Percentiles rank a stretch among this genome's conserved stretches.
These are phyloP conservation scores for Agapanthus africanus DNA, from an alignment of 106 monocot genomes.

Conservation along the genomic window DNA sequence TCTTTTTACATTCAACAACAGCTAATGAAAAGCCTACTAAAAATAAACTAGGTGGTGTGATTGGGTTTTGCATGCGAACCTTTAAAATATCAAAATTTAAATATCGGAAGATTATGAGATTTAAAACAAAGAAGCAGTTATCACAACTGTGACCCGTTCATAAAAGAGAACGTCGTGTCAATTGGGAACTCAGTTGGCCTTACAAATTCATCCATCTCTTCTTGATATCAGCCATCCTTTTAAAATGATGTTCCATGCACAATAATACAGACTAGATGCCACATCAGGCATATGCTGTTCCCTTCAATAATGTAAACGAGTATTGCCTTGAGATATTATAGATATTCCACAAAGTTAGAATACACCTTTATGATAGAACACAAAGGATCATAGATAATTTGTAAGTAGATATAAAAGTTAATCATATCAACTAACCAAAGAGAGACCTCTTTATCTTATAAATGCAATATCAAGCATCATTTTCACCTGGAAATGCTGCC, in stretches of 20 bases:
- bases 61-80: neutral
- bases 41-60: neutral
- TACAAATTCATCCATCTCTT: neutral
- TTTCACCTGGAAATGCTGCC: constrained; percentile 74
- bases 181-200: neutral
- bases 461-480: neutral
- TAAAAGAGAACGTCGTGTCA: neutral
- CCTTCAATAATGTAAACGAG: neutral
- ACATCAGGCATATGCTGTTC: neutral
- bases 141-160: no score
- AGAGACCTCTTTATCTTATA: neutral
- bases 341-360: neutral
- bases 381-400: neutral
- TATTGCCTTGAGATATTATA: neutral
- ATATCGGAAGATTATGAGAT: neutral
- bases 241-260: neutral
- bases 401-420: neutral
- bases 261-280: neutral
- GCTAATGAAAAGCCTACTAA: neutral
- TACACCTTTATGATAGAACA: no score
- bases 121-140: neutral
- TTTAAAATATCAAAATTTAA: neutral
- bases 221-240: neutral
- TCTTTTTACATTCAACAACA: neutral
- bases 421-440: neutral